These are phyloP conservation scores for Ustilago lituana DNA, from an alignment of 1,284 basidiomycete genomes.

Conservation along the genomic window DNA sequence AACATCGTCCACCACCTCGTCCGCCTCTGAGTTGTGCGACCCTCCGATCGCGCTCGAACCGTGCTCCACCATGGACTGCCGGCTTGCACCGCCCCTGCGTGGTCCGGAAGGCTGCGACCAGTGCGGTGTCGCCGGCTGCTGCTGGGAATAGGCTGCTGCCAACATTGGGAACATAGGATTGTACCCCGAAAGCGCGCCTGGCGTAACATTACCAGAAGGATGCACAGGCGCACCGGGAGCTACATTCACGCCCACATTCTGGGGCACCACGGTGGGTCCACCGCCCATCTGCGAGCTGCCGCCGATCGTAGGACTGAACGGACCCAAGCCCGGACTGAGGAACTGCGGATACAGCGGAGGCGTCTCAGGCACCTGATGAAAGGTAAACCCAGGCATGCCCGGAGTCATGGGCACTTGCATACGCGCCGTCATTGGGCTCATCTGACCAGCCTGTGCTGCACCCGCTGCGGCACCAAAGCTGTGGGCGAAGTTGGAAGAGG, in stretches of 20 bases:
- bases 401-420: slow-evolving; percentile 67
- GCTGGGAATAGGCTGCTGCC: background rate
- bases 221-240: slow-evolving; percentile 49
- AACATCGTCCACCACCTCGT: slow-evolving; percentile 19
- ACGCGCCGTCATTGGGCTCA: slow-evolving; percentile 37
- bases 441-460: slow-evolving; percentile 8
- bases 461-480: slow-evolving; percentile 18
- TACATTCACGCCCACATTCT: slow-evolving; percentile 25
- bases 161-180: slow-evolving; percentile 49
- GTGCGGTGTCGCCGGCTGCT: slow-evolving; percentile 55
- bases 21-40: slow-evolving; percentile 9
- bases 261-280: slow-evolving; percentile 1
- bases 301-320: slow-evolving; percentile 57
- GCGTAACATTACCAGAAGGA: slow-evolving; percentile 2
- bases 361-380: slow-evolving; percentile 68
- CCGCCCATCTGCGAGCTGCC: slow-evolving; percentile 51
- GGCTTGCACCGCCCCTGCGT: slow-evolving; percentile 9
- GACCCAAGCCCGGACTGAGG: slow-evolving; percentile 66
- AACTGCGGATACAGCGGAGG: slow-evolving; percentile 68
- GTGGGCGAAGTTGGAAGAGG: slow-evolving; percentile 38
- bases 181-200: slow-evolving; percentile 18
- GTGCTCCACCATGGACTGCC: slow-evolving; percentile 4
- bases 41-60: background rate
- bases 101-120: slow-evolving; percentile 53
- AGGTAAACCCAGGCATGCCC: slow-evolving; percentile 69